Conservation (phyloP, 192 early-diverging fungal genomes). For the Backusella macrospora region DNA sequence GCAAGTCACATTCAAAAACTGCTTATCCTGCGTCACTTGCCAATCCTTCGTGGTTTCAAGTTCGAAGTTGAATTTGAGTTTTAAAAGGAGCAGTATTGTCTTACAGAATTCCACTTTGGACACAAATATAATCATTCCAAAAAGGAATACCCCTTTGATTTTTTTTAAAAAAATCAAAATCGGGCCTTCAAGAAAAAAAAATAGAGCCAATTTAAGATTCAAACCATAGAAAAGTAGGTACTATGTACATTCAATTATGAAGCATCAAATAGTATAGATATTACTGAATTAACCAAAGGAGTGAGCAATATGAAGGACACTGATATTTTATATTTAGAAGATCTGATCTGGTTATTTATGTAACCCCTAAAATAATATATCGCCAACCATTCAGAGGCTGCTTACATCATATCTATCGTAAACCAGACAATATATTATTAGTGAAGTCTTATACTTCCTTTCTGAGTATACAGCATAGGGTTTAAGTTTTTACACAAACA, state of each 20-base stretch:
- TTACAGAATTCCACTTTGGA: conserved; percentile 10
- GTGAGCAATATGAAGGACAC: not conserved
- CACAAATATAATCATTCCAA: conserved; percentile 11
- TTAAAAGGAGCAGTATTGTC: conserved; percentile 9
- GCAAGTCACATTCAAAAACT: conserved; percentile 13
- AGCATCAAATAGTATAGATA: not conserved
- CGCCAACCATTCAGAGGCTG: not conserved
- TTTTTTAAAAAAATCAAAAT: too few relatives aligned
- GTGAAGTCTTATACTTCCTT: too few relatives aligned
- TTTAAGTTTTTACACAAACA: too few relatives aligned
- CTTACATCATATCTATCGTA: not conserved
- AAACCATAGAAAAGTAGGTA: not conserved
- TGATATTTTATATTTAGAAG: not conserved
- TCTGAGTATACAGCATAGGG: too few relatives aligned
- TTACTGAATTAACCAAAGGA: conserved; percentile 1
- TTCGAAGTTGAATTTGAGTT: conserved; percentile 8
- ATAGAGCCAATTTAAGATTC: not conserved
- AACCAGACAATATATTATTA: too few relatives aligned
- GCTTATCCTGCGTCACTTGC: conserved; percentile 2
- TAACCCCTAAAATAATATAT: not conserved
- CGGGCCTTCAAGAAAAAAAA: too few relatives aligned
- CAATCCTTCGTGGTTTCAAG: conserved; percentile 5
- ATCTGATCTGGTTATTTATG: not conserved
- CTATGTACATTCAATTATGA: not conserved
- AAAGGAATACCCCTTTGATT: conserved; percentile 5